Base-by-base conservation (phyloP, 257 asterid species). In the Solanum habrochaites region DNA sequence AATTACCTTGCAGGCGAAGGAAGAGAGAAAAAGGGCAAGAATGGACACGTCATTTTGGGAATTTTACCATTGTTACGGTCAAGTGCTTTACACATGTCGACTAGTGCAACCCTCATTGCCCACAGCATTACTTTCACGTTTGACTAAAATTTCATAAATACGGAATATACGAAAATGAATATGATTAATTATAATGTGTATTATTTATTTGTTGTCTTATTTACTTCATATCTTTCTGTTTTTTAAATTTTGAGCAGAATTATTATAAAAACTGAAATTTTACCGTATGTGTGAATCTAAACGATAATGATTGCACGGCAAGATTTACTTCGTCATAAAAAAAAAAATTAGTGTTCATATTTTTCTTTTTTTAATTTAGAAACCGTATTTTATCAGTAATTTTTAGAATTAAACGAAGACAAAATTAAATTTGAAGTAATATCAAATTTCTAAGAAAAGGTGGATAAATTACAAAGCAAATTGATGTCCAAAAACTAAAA, bases 1-100 rank as follows among this genome's bases (percentile, higher is more conserved):
- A 40, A 87, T 75, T 56, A 83, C 64, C 89, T 87, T 87, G 74
- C 18, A 84, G 85, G 81, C 86, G 32, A 86, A 86, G 89, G 83
- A 86, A 89, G 67, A 78, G 47, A 72, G 45, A 73, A 73, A 11
- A 73, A 10, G 81, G 11, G 18, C 20, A 73, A n/a, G 45, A 71
- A 18, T 37, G 82, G 31, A 37, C 52, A 73, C 82, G 82, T 37
- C 82, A 73, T 45, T 71, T 70, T 31, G 45, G 78, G 45, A 71
- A 71, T 35, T 71, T 71, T 32, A 71, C 45, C 43, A 31, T 31
- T 9, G 45, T 18, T 35, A 6, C 8, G 27, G 78, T 32, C 78
- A 8, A 4, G 11, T 31, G 70, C 64, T 56, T 56, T 56, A 20
- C 64, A 56, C 64, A 56, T 20, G 64, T 20, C 66, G 0, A 25